Percentiles rank a stretch among this genome's conserved stretches.
Evolutionary conservation across 2,329 filamentous ascomycete species (phyloP).

Genomic region (Botrytis medusae): DNA sequence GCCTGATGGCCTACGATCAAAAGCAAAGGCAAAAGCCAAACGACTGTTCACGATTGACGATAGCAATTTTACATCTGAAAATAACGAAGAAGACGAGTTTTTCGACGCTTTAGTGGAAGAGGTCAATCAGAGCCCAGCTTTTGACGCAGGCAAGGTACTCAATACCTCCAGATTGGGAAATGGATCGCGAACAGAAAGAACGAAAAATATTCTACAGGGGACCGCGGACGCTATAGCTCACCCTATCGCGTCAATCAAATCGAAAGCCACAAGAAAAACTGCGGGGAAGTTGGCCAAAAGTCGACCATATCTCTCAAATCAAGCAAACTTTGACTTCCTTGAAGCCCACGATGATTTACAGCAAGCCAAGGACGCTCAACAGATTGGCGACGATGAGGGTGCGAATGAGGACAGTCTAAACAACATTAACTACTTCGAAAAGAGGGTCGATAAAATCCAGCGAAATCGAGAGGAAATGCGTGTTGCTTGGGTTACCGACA

Average conservation of each 20-base stretch:
- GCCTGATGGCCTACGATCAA: background rate
- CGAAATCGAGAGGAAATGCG: conserved; percentile 39
- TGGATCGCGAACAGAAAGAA: conserved; percentile 22
- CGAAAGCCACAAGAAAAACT: conserved; percentile 27
- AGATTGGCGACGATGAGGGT: conserved; percentile 26
- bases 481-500: conserved; percentile 42
- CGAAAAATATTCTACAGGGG: conserved; percentile 23
- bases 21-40: conserved; percentile 6
- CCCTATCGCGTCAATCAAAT: conserved; percentile 30
- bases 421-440: conserved; percentile 27
- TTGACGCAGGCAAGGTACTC: conserved; percentile 28
- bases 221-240: conserved; percentile 25
- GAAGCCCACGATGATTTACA: conserved; percentile 37
- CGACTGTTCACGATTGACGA: background rate
- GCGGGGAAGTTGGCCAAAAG: conserved; percentile 31
- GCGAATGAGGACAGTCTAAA: conserved; percentile 22
- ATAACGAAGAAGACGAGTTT: background rate
- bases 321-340: conserved; percentile 42
- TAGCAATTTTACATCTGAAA: background rate
- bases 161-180: conserved; percentile 22
- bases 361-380: conserved; percentile 15
- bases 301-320: conserved; percentile 39
- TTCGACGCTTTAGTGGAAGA: conserved; percentile 10
- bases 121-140: conserved; percentile 30
- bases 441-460: conserved; percentile 31